These are phyloP conservation scores for Curvularia spicifera DNA, from an alignment of 2,329 filamentous ascomycete species.

Conservation along the genomic window DNA sequence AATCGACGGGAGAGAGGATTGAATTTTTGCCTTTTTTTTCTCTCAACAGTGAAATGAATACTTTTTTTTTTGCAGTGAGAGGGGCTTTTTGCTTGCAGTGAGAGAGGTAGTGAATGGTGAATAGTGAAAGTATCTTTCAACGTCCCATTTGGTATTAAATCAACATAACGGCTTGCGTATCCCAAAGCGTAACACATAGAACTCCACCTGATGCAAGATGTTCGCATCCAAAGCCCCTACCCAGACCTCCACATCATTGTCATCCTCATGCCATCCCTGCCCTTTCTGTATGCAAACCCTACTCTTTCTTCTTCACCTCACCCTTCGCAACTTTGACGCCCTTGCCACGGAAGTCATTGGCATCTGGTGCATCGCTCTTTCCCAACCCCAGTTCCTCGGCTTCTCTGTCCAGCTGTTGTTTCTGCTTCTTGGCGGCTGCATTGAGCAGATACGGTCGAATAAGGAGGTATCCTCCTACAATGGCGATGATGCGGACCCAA, in stretches of 20 bases:
- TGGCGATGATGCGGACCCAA: conserved; percentile 71
- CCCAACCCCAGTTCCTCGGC: conserved; percentile 49
- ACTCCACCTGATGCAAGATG: conserved; percentile 6
- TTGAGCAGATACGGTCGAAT: conserved; percentile 75
- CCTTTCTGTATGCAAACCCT: background rate
- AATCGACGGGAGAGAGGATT: too few relatives aligned
- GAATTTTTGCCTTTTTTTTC: too few relatives aligned
- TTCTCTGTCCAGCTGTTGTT: conserved; percentile 65
- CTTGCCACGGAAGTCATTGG: conserved; percentile 45
- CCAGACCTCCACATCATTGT: background rate
- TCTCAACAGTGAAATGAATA: too few relatives aligned
- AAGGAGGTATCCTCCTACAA: conserved; percentile 76
- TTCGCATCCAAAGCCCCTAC: background rate
- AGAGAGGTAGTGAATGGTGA: too few relatives aligned
- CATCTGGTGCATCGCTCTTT: conserved; percentile 39
- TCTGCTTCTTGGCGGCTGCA: conserved; percentile 67
- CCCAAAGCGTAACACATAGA: conserved; percentile 5
- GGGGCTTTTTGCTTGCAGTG: too few relatives aligned
- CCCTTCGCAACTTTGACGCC: conserved; percentile 42
- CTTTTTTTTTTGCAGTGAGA: too few relatives aligned
- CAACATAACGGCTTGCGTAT: conserved; percentile 2
- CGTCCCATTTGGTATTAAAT: conserved; percentile 27
- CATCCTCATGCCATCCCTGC: background rate
- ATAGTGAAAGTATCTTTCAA: background rate
- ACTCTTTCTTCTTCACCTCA: conserved; percentile 55